phyloP scores from a whole-genome alignment of 495 filamentous ascomycete genomes.

The Tuber indicum region DNA sequence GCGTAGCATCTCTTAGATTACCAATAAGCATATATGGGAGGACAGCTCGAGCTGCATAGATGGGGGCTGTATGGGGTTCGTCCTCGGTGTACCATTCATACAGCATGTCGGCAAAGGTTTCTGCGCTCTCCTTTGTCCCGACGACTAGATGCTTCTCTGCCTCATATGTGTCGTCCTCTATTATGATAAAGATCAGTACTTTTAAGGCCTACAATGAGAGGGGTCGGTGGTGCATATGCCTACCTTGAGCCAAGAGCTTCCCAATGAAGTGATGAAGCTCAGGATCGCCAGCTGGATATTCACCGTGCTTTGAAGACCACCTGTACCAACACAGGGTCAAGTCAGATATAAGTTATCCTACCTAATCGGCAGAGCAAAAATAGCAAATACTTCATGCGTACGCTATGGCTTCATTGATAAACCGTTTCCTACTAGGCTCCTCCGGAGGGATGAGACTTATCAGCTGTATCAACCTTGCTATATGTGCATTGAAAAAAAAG shows the following conservation, averaged over 20 bases:
- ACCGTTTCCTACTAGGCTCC: conserved; percentile 86
- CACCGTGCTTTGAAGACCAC: conserved; percentile 79
- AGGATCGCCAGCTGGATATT: conserved; percentile 85
- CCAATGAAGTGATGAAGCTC: conserved; percentile 93
- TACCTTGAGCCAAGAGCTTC: conserved; percentile 74
- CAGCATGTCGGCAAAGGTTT: conserved; percentile 70
- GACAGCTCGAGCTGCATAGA: conserved; percentile 81
- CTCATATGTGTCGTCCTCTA: conserved; percentile 81
- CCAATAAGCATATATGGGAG: conserved; percentile 86
- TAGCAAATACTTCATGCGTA: conserved; percentile 43
- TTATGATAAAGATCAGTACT: conserved; percentile 17
- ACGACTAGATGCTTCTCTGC: conserved; percentile 85
- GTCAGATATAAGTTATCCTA: conserved; percentile 7
- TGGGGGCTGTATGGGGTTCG: conserved; percentile 79
- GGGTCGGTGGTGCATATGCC: conserved; percentile 8
- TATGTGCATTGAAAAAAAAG: background rate
- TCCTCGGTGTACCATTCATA: conserved; percentile 91
- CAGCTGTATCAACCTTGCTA: conserved; percentile 55
- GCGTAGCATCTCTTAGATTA: conserved; percentile 82
- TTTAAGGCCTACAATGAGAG: conserved; percentile 6
- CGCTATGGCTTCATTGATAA: conserved; percentile 79
- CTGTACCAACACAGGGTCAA: conserved; percentile 43
- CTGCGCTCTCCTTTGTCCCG: conserved; percentile 81
- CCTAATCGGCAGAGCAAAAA: background rate
- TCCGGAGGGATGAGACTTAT: conserved; percentile 71